Evolutionary conservation across 2,329 filamentous ascomycete genomes (phyloP).

Genomic region (Penicillium sp.): DNA sequence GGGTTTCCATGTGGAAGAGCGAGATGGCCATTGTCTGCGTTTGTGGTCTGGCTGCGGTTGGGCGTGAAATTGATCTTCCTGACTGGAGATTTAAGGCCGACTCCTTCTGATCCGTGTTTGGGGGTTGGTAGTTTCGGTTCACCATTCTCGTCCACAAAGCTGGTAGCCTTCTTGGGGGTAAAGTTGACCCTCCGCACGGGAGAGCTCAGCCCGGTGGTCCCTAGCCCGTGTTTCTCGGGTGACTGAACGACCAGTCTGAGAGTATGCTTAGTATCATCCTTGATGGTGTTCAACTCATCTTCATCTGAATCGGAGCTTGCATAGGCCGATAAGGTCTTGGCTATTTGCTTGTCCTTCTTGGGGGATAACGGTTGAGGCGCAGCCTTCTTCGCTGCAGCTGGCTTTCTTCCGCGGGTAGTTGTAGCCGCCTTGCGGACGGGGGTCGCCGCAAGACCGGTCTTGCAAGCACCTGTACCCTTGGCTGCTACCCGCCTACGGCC

Average conservation of each 20-base stretch:
- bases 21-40: slow-evolving; percentile 23
- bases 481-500: slow-evolving; percentile 26
- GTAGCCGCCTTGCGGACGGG: slow-evolving; percentile 44
- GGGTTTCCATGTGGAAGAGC: slow-evolving; percentile 26
- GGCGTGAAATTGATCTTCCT: slow-evolving; percentile 39
- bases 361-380: slow-evolving; percentile 44
- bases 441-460: slow-evolving; percentile 43
- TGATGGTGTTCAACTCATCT: slow-evolving; percentile 41
- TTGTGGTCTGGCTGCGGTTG: slow-evolving; percentile 14
- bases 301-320: slow-evolving; percentile 42
- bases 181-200: slow-evolving; percentile 36
- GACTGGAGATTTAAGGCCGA: slow-evolving; percentile 33
- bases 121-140: slow-evolving; percentile 28
- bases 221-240: slow-evolving; percentile 30
- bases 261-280: slow-evolving; percentile 27
- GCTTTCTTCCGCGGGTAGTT: slow-evolving; percentile 31
- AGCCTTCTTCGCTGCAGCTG: slow-evolving; percentile 32
- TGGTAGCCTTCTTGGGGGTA: slow-evolving; percentile 26
- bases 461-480: slow-evolving; percentile 22
- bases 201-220: slow-evolving; percentile 31
- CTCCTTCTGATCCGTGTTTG: slow-evolving; percentile 23
- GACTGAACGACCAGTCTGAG: slow-evolving; percentile 35
- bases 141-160: slow-evolving; percentile 33
- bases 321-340: slow-evolving; percentile 39
- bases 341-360: slow-evolving; percentile 48